Base-by-base conservation (phyloP, 331 rosid species). In the Phaseolus coccineus region DNA sequence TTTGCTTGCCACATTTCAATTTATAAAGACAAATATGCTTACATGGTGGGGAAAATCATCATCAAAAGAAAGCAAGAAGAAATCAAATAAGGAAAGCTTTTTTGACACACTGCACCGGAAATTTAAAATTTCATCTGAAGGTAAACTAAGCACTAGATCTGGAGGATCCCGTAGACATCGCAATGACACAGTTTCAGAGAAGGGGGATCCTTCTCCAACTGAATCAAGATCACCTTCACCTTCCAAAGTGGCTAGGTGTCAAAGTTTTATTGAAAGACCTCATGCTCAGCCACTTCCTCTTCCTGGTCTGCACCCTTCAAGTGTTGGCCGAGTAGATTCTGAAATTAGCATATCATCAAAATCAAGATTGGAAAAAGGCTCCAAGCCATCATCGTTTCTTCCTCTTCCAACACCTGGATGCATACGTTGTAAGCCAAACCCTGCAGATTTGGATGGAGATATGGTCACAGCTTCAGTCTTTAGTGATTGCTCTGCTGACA, bases 141-240 rank as follows among this genome's bases (percentile, higher is more conserved):
- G 90, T 75, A 91, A 85, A 81, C 85, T 80, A 52, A 86, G 80
- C 61, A 19, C 81, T 84, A 85, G 87, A 85, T 84, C 93, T n/a
- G 95, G 89, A 85, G 91, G 83, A 48, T 81, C 96, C 73, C 87
- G 74, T 73, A 85, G 89, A 76, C 90, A 78, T 39, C 76, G 86
- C 89, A 85, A 84, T 85, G 99, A 91, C 84, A 87, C 96, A 63
- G 64, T 88, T 72, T 96, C 99, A 8, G 99, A 96, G 86, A 91
- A 80, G 83, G 97, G 94, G 50, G 86, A 86, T 84, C 87, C 37
- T 69, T 88, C 97, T 37, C 97, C 97, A 44, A 69, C 59, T 74
- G 94, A 74, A 83, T 93, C 98, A 80, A 89, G 97, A 85, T 96
- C 96, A 2, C 92, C 98, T 74, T 96, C 99, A 3, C 98, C 99